Base-by-base conservation (phyloP, 768 basidiomycete genomes). In the Lactifluus subvellereus region DNA sequence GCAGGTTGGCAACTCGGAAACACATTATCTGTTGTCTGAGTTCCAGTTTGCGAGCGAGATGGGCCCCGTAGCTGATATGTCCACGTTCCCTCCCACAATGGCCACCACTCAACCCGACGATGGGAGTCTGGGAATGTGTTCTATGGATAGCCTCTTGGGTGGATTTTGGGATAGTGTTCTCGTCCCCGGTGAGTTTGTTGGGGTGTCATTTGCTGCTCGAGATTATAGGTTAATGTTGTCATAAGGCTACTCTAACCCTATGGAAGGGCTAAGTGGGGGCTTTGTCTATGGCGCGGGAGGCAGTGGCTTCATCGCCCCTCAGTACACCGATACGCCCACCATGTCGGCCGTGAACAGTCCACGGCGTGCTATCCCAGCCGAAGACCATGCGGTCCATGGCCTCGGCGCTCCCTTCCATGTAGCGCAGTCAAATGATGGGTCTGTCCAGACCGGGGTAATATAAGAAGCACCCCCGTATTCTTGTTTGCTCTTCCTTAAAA, bases 91-190 rank as follows among this genome's bases (percentile, higher is more conserved):
- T 54, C 91, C 91, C n/a, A 91, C 87, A 57, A 91, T 91, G 87
- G 86, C 84, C 53, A 79, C 84, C 5, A 59, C 76, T 60, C 78
- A 79, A 58, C 52, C 72, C 42, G 77, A 76, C 60, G 78, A 71
- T 59, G 77, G 76, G 64, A 71, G 73, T 51, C 71, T 72, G 61
- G 80, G 79, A 47, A 73, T 80, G 76, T 70, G 93, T 64, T 86
- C 89, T 55, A 91, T 94, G 87, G 91, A 93, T 68, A 86, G 93
- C 48, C 77, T 94, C 57, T 87, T 84, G 64, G 84, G 79, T 62
- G 84, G 84, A 47, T 94, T 94, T 73, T 94, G 91, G 92, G 92
- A 93, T 73, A 91, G 81, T 67, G 84, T 93, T 69, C 82, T 94
- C 40, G 87, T 94, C 30, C 91, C 91, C 65, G 91, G 90, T 89